phyloP scores from a whole-genome alignment of 2,329 filamentous ascomycete species.

The Phialophora tarda region DNA sequence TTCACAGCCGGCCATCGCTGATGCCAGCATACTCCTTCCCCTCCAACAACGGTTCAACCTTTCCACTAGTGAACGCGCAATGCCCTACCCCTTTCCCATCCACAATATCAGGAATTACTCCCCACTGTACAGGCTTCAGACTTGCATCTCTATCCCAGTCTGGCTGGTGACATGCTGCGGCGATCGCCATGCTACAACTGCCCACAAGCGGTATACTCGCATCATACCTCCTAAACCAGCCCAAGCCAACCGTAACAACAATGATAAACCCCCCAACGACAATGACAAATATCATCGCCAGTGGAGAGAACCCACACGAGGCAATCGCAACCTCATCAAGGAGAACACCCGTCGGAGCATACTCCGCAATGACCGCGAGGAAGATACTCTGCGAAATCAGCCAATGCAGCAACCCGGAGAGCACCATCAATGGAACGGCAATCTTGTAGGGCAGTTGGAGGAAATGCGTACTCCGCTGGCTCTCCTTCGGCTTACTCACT shows the following conservation, averaged over 20 bases:
- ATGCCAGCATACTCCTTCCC: conserved; percentile 34
- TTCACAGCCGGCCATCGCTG: neutral
- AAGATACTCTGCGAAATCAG: conserved; percentile 54
- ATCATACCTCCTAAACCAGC: conserved; percentile 32
- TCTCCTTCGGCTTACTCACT: conserved; percentile 46
- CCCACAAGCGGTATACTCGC: conserved; percentile 42
- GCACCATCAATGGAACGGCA: conserved; percentile 45
- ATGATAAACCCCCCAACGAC: conserved; percentile 30
- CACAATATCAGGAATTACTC: conserved; percentile 30
- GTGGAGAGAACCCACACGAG: conserved; percentile 39
- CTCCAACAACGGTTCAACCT: conserved; percentile 28
- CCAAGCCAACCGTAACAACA: conserved; percentile 27
- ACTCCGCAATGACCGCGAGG: conserved; percentile 45
- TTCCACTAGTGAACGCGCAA: conserved; percentile 40
- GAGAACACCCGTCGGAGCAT: conserved; percentile 25
- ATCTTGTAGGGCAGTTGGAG: conserved; percentile 49
- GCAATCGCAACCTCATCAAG: conserved; percentile 23
- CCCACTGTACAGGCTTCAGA: conserved; percentile 40
- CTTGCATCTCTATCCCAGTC: conserved; percentile 36
- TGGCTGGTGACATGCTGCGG: conserved; percentile 44
- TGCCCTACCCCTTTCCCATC: conserved; percentile 31
- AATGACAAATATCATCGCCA: conserved; percentile 37
- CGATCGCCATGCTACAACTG: conserved; percentile 46
- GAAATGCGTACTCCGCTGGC: conserved; percentile 51
- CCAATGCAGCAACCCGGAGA: conserved; percentile 50